Base-by-base conservation (phyloP, 495 filamentous ascomycete genomes). In the Terfezia boudieri region DNA sequence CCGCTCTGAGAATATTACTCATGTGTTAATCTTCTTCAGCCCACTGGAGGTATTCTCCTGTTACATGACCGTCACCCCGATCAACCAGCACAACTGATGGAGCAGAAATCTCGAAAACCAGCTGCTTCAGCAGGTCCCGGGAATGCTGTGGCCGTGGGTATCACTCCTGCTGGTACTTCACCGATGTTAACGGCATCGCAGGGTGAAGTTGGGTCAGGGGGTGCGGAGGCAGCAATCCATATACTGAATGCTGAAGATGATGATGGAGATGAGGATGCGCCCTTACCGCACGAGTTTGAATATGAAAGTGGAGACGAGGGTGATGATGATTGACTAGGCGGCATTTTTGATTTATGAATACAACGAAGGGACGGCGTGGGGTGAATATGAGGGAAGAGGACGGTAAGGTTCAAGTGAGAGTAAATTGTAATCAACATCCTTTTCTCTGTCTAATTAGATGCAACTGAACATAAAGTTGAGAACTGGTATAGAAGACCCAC, bases 31-130 rank as follows among this genome's bases (percentile, higher is more conserved):
- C 32, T 51, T 55, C 51, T 55, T 23, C 58, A 93, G 84, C 86
- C 92, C 56, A 94, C 92, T 52, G 88, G 90, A 53, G 92, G 92
- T 55, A 84, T 94, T 26, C 81, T 96, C 12, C 74, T 99, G 26
- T 76, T 96, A 23, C 71, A 81, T n/a, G 92, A 99, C 67, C 85
- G 81, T 37, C 75, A 81, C 53, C 84, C 87, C 7, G 74, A 76
- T 4, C 83, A 92, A 63, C 68, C 80, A 46, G 76, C 94, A 64
- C 87, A 88, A 68, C 77, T 84, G 14, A 85, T 83, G 71, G 89
- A 87, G 67, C 71, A 78, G 12, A 79, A 79, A 36, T 73, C 73
- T 8, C 79, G 82, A 67, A 79, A 76, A 58, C 75, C 80, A n/a
- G 57, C 68, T 9, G 64, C 75, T 36, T 73, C 32, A 38, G 53